Base-by-base conservation (phyloP, 768 basidiomycete genomes). In the Mycena leptocephala region DNA sequence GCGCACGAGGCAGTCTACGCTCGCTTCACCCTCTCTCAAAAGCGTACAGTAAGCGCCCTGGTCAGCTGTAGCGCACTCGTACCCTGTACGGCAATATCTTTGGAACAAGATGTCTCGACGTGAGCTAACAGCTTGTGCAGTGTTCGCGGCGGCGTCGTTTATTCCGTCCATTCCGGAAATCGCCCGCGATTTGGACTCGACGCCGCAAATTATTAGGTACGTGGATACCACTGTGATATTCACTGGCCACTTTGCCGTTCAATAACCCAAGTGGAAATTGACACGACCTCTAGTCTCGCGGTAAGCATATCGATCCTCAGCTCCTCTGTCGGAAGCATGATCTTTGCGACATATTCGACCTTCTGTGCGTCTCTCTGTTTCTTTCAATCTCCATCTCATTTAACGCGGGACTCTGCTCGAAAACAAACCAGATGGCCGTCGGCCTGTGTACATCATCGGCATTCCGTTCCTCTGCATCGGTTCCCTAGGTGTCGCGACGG, bases 111-210 rank as follows among this genome's bases (percentile, higher is more conserved):
- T 51, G 46, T 43, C 41, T 64, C 7, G 55, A 56, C 18, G n/a
- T 37, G 32, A 26, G 18, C 58, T 59, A 14, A 61, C 37, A 37
- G 62, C 6, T 16, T 43, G 62, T 62, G 39, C 53, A 96, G 95
- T 93, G 43, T 92, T 96, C 74, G 91, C 94, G 0, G 85, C 90
- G 9, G 93, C 91, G 0, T 91, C 91, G 0, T 95, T 96, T 81
- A 88, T 95, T 3, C 95, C 95, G 0, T 92, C 92, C 0, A 93
- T 96, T 70, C 94, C 95, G 0, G 89, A 93, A 63, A 92, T 97
- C 56, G 91, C 95, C 10, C 83, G 82, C 32, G 95, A 96, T 73
- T 82, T 96, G 13, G 61, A 89, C 30, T 87, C 93, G 0, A 90
- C 94, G 0, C 89, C 88, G 0, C 78, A 89, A 20, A 82, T 93